These are phyloP conservation scores for Limonomyces culmigenus DNA, from an alignment of 1,284 basidiomycete genomes.

Conservation along the genomic window DNA sequence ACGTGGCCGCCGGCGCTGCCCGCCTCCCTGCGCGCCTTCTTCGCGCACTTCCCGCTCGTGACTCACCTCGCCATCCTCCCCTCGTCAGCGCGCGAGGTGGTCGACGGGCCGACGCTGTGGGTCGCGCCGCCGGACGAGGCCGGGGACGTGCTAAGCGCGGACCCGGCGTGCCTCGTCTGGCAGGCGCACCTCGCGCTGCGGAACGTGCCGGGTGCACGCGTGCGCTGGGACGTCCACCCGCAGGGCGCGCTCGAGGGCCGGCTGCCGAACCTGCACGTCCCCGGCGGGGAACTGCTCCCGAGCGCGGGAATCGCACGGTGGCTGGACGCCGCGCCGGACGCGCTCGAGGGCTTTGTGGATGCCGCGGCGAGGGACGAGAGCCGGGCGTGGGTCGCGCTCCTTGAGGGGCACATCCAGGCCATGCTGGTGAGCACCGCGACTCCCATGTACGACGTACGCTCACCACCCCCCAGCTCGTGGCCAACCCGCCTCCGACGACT, in stretches of 20 bases:
- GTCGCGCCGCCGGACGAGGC: not conserved
- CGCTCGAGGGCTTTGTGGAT: not conserved
- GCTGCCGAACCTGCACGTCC: not conserved
- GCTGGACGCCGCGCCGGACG: not conserved
- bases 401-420: not conserved
- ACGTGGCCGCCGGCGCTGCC: conserved; percentile 12
- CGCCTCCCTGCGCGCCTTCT: conserved; percentile 25
- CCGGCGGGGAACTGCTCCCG: not conserved
- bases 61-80: conserved; percentile 21
- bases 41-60: conserved; percentile 38
- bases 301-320: not conserved
- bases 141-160: not conserved
- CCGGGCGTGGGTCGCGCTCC: not conserved
- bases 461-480: too few relatives aligned
- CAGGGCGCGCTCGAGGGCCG: not conserved
- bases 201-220: not conserved
- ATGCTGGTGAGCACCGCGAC: too few relatives aligned
- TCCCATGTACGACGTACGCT: too few relatives aligned
- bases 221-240: not conserved
- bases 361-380: not conserved
- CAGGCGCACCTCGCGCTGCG: not conserved
- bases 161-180: not conserved
- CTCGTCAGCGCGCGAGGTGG: not conserved
- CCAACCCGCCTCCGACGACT: not conserved
- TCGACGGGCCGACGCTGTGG: not conserved